Percentiles rank a stretch among this genome's conserved stretches.
Evolutionary conservation across 2,329 filamentous ascomycete genomes (phyloP).

Genomic region (Dactylonectria estremocensis): DNA sequence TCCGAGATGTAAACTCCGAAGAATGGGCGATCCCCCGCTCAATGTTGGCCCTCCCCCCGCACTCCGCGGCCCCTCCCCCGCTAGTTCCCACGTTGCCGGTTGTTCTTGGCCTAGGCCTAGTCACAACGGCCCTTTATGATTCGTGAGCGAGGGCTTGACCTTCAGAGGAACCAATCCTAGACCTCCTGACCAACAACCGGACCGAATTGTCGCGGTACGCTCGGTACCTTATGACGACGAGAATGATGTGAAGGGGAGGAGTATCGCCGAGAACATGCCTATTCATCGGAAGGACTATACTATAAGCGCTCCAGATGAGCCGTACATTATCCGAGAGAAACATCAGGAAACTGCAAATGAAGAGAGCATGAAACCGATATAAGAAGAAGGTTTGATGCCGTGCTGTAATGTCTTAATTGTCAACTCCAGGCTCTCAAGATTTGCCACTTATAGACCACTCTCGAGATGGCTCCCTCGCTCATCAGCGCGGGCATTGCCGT

Average conservation of each 20-base stretch:
- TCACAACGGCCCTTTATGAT: neutral
- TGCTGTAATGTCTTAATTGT: neutral
- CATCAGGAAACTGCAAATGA: neutral
- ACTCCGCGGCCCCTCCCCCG: neutral
- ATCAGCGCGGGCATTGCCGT: neutral
- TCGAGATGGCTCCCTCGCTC: neutral
- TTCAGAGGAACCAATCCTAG: neutral
- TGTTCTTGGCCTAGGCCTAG: neutral
- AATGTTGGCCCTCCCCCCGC: neutral
- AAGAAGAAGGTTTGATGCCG: neutral
- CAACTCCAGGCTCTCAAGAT: neutral
- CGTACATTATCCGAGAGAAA: neutral
- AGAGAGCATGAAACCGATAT: neutral
- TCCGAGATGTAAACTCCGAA: neutral
- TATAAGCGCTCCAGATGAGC: neutral
- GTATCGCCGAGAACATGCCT: neutral
- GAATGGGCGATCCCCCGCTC: neutral
- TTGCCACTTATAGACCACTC: neutral
- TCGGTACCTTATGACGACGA: neutral
- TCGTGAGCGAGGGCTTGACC: neutral
- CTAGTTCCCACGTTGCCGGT: neutral
- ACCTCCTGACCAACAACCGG: neutral
- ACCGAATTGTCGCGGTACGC: neutral
- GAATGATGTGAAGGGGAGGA: neutral
- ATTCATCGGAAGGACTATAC: neutral